These are phyloP conservation scores for Verticillium longisporum DNA, from an alignment of 2,329 filamentous ascomycete species.

Conservation along the genomic window DNA sequence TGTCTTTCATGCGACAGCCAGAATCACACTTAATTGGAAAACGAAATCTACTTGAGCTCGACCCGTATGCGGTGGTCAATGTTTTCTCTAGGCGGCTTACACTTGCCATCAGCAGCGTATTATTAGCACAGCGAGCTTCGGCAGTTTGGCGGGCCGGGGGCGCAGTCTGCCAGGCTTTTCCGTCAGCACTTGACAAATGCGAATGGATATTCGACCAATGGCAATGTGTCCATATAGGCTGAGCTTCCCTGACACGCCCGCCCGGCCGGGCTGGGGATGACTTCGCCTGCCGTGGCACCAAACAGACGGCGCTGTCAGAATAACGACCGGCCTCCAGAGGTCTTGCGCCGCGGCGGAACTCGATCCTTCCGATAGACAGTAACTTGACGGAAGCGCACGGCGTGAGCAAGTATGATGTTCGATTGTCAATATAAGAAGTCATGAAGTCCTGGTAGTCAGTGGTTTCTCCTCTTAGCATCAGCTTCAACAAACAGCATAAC, in stretches of 20 bases:
- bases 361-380: slow-evolving; percentile 6
- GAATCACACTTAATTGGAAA: no score
- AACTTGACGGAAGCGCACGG: background rate
- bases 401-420: no score
- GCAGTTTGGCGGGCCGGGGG: background rate
- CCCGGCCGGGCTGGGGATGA: background rate
- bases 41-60: no score
- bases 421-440: background rate
- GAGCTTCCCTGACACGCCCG: background rate
- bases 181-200: background rate
- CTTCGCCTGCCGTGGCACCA: background rate
- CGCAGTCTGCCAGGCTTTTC: background rate
- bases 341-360: slow-evolving; percentile 2
- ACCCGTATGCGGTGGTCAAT: no score
- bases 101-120: background rate
- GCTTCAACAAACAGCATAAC: background rate
- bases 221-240: background rate
- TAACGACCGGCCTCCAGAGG: background rate
- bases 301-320: background rate
- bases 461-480: background rate
- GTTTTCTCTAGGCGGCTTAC: background rate
- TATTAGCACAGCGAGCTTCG: background rate
- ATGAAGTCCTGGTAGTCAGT: no score
- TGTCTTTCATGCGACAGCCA: no score
- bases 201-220: background rate